These are phyloP conservation scores for Aphanomyces astaci DNA, from an alignment of 352 stramenopile species.

Conservation along the genomic window DNA sequence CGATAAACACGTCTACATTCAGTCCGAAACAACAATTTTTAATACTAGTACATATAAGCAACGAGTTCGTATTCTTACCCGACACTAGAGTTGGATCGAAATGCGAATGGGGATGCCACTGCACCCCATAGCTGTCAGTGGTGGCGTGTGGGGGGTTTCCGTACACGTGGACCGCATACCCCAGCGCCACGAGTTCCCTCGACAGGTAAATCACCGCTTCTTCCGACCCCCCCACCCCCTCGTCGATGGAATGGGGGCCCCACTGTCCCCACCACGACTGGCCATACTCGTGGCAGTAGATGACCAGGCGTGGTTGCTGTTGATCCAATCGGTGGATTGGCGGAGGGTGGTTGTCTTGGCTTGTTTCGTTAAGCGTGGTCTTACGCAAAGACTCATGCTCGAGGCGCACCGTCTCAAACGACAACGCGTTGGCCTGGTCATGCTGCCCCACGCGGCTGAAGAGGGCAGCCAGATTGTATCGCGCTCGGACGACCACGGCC, in stretches of 20 bases:
- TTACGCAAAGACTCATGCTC: slow-evolving; percentile 33
- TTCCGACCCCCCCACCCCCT: slow-evolving; percentile 83
- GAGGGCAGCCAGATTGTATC: slow-evolving; percentile 52
- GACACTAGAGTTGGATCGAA: too few relatives aligned
- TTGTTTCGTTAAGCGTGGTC: slow-evolving; percentile 30
- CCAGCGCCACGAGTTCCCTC: slow-evolving; percentile 58
- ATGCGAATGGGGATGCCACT: slow-evolving; percentile 62
- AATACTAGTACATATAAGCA: too few relatives aligned
- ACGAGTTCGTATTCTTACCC: too few relatives aligned
- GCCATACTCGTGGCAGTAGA: slow-evolving; percentile 90
- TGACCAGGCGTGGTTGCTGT: slow-evolving; percentile 38
- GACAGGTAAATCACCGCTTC: slow-evolving; percentile 87
- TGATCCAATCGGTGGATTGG: slow-evolving; percentile 10
- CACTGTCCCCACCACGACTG: slow-evolving; percentile 86
- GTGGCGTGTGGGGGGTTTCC: slow-evolving; percentile 38
- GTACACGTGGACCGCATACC: slow-evolving; percentile 86
- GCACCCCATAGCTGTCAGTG: slow-evolving; percentile 32
- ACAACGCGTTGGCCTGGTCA: slow-evolving; percentile 27
- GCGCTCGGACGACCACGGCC: slow-evolving; percentile 31
- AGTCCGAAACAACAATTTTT: too few relatives aligned
- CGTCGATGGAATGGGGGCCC: slow-evolving; percentile 64
- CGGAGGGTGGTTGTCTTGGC: neutral
- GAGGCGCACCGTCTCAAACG: slow-evolving; percentile 31
- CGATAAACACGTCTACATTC: slow-evolving; percentile 87
- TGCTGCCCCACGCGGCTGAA: slow-evolving; percentile 30